Percentiles rank a stretch among this genome's conserved stretches.
Conservation (phyloP, 2,329 filamentous ascomycete species). For the Alternaria triticina region DNA sequence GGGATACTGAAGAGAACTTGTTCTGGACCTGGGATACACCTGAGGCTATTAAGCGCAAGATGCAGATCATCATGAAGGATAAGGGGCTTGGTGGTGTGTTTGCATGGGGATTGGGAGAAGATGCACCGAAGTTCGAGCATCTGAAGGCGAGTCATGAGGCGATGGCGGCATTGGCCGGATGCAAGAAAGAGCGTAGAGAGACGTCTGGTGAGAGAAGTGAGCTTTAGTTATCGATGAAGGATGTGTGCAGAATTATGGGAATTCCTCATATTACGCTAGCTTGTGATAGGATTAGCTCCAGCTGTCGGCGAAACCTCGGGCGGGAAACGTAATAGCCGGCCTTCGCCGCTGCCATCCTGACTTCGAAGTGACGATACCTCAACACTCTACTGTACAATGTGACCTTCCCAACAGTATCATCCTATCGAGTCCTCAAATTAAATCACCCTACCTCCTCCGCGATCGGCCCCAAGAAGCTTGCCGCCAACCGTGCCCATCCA, state of each 20-base stretch:
- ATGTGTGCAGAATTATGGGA: fast-evolving
- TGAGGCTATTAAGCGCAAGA: slow-evolving; percentile 66
- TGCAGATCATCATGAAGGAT: slow-evolving; percentile 62
- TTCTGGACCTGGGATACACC: slow-evolving; percentile 78
- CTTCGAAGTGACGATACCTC: background rate
- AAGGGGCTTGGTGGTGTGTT: slow-evolving; percentile 71
- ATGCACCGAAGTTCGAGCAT: slow-evolving; percentile 51
- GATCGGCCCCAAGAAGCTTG: background rate
- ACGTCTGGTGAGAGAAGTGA: slow-evolving; percentile 7
- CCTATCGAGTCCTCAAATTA: fast-evolving
- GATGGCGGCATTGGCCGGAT: background rate
- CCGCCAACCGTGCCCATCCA: background rate
- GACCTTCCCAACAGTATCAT: background rate
- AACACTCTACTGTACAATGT: background rate
- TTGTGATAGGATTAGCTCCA: fast-evolving
- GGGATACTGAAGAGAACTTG: slow-evolving; percentile 63
- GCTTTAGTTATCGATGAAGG: background rate
- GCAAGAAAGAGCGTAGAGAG: too few species aligned
- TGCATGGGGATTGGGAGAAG: slow-evolving; percentile 76
- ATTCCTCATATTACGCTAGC: background rate
- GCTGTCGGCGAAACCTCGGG: fast-evolving
- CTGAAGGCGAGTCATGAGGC: slow-evolving; percentile 45
- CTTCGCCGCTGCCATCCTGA: background rate
- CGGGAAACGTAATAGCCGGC: background rate
- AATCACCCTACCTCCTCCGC: background rate